A percentile compares a stretch with the other conserved stretches of the same genome.
Conservation (phyloP, 371 early-diverging fungal genomes). For the Rhizopus stolonifer region DNA sequence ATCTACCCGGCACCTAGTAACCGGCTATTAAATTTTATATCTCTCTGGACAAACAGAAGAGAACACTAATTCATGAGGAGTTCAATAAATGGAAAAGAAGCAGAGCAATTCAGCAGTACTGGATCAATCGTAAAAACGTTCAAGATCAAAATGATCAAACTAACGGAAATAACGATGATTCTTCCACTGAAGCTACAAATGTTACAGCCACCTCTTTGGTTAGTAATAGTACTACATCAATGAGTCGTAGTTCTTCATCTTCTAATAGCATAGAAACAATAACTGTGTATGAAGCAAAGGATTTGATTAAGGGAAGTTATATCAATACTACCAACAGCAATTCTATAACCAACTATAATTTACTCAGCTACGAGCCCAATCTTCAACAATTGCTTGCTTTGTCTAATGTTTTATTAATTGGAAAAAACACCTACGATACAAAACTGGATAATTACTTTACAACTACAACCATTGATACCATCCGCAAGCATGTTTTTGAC, state of each 20-base stretch:
- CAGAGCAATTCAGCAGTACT: slow-evolving; percentile 1
- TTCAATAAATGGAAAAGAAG: slow-evolving; percentile 9
- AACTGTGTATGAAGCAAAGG: slow-evolving; percentile 5
- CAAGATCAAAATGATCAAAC: slow-evolving; percentile 1
- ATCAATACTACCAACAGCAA: slow-evolving; percentile 4
- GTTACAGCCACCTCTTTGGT: slow-evolving; percentile 2
- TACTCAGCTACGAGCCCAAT: not conserved
- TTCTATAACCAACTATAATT: too few relatives aligned
- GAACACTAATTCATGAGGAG: not conserved
- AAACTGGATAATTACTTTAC: too few relatives aligned
- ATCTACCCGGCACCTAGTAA: not conserved
- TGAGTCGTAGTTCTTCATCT: slow-evolving; percentile 5
- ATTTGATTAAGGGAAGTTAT: slow-evolving; percentile 5
- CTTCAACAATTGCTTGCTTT: slow-evolving; percentile 1
- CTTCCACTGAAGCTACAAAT: not conserved
- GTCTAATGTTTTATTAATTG: too few relatives aligned
- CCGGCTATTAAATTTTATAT: too few relatives aligned
- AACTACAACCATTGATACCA: not conserved
- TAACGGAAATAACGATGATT: not conserved
- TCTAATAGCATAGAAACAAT: slow-evolving; percentile 8
- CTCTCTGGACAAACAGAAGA: too few relatives aligned
- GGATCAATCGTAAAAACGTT: slow-evolving; percentile 1
- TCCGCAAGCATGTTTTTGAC: not conserved
- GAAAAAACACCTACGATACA: too few relatives aligned
- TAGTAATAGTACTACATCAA: slow-evolving; percentile 1